These are phyloP conservation scores for Adenanthera pavonina DNA, from an alignment of 306 rosid species.

Conservation along the genomic window DNA sequence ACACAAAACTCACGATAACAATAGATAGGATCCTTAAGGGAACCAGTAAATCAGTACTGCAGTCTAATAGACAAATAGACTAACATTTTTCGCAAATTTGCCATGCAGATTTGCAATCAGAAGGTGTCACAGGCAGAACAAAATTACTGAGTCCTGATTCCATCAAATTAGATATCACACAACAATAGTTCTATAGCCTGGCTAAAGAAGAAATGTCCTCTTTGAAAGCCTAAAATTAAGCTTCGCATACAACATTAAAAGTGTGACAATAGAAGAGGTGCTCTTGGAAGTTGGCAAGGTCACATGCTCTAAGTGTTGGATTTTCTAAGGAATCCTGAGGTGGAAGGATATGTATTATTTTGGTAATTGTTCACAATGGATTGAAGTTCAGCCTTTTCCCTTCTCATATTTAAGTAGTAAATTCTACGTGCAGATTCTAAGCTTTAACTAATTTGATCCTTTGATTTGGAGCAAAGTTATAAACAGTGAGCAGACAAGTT, in stretches of 20 bases:
- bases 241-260: neutral
- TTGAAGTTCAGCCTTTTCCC: neutral
- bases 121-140: neutral
- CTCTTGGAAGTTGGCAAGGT: neutral
- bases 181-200: neutral
- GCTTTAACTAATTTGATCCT: neutral
- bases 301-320: neutral
- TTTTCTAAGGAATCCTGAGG: neutral
- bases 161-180: neutral
- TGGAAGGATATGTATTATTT: neutral
- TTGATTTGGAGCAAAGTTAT: too few species aligned
- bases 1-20: neutral
- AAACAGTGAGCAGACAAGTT: too few species aligned
- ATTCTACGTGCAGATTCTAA: neutral
- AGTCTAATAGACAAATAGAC: neutral
- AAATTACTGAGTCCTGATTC: neutral
- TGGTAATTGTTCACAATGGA: neutral
- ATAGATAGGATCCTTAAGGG: neutral
- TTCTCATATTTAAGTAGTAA: neutral
- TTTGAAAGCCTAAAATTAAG: neutral
- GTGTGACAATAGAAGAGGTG: neutral
- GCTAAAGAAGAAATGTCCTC: neutral
- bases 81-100: neutral
- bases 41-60: neutral
- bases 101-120: neutral